Base-by-base conservation (phyloP, 352 stramenopile genomes). In the Phytopythium aichiense region DNA sequence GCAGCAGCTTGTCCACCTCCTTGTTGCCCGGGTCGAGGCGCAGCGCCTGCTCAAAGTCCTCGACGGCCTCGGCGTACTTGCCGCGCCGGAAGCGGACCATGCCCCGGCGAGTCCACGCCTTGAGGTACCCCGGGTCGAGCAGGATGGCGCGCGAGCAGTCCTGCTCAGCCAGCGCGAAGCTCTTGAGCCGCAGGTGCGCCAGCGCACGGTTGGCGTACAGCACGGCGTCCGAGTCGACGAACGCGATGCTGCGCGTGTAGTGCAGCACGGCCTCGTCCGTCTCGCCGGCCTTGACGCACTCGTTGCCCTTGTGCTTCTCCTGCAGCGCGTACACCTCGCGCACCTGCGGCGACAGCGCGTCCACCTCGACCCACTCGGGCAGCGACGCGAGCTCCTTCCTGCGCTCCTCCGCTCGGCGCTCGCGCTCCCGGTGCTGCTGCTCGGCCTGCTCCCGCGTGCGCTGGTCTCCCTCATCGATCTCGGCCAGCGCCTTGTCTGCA, bases 291-390 rank as follows among this genome's bases (percentile, higher is more conserved):
- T 81, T 79, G 72, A 97, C 97, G 60, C 81, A 92, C 66, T 98
- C 94, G 65, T 98, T 98, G 11, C 94, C 94, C 63, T 98, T 98
- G 46, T 96, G 76, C 66, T 96, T 95, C 61, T 98, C 94, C 40
- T 87, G 71, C 12, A 73, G 67, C 23, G 85, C 84, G 45, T 82
- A 83, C 35, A 92, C 61, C 53, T 85, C 76, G 15, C 72, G 62
- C 51, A 84, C 84, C 43, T 79, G 66, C 0, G 53, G 35, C 30
- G 85, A 77, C 20, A 92, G 71, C 40, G 72, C 74, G 25, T 79
- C 68, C 9, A 92, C 46, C 25, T 88, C 71, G 6, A 94, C 60
- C 40, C 81, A 87, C 28, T 74, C 65, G 5, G 83, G 80, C 5
- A 94, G 60, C 28, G 79, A 76, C n/a, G 76, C 68, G 5, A 89